Base-by-base conservation (phyloP, 2,329 filamentous ascomycete species). In the Ramularia endophylla region DNA sequence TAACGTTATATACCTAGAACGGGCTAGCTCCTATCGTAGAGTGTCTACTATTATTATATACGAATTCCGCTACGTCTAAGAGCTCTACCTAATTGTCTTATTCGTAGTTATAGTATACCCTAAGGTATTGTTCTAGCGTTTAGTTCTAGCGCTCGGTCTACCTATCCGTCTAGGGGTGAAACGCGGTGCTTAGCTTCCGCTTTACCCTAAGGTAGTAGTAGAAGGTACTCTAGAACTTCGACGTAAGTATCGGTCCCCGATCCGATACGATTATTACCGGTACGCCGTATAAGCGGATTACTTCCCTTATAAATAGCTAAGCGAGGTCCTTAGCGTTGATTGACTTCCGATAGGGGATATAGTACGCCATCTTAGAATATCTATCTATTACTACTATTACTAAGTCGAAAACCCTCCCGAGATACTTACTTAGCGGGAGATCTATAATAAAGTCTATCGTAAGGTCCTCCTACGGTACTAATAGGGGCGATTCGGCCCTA, bases 181-280 rank as follows among this genome's bases (percentile, higher is more conserved):
- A 31, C 6, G 28, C 28, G 5, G 28, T 31, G 15, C 28, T 31
- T 31, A 31, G 28, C 15, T 31, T 6, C 7, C 28, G 28, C 12
- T n/a, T 13, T 31, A 31, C 28, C n/a, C 28, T 13, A 7, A 31
- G 28, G 6, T n/a, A 31, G 28, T 31, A 31, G 28, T 13, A 31
- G 28, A 31, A 31, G 7, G 28, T 31, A n/a, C 28, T 31, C 28
- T 31, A 31, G 15, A 31, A 31, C 28, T 31, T 31, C 6, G 28
- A 31, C 5, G 28, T 31, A 8, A 31, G 15, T 6, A 16, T 31
- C 5, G 15, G 28, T 31, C 28, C 28, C 15, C 28, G 28, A 13
- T 31, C 28, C 28, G 28, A 31, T 7, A n/a, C 11, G 11, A 25
- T 6, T 6, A 6, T 25, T 6, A 6, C 11, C 11, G 11, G 22